Conservation (phyloP, 176 grass and related monocot species). For the Phoenix roebelenii region DNA sequence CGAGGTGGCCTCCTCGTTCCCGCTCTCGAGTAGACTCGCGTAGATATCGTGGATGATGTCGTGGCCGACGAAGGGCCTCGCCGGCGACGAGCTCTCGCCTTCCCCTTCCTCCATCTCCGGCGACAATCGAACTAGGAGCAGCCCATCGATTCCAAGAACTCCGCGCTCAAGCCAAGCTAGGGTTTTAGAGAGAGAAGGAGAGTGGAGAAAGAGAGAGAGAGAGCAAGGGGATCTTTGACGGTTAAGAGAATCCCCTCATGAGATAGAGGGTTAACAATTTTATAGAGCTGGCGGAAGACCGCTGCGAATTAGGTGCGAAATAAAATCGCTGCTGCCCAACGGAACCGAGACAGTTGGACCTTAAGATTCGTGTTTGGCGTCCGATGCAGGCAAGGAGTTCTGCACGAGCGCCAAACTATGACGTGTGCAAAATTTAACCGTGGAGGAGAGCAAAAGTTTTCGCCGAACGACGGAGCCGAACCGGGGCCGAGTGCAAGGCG, state of each 20-base stretch:
- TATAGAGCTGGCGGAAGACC: no score
- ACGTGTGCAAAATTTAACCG: no score
- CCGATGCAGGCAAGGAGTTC: no score
- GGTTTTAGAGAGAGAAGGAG: constrained; percentile 2
- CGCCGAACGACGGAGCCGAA: no score
- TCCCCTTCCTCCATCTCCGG: constrained; percentile 41
- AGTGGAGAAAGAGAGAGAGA: background rate
- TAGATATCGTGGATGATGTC: constrained; percentile 50
- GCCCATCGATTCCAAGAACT: constrained; percentile 23
- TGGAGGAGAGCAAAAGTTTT: no score
- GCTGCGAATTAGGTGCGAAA: no score
- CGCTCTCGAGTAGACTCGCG: constrained; percentile 30
- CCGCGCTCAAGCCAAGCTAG: background rate
- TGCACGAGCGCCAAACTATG: no score
- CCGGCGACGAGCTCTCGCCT: constrained; percentile 54
- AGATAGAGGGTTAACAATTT: no score
- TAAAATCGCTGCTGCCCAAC: no score
- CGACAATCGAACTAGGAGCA: constrained; percentile 14
- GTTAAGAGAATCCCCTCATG: background rate
- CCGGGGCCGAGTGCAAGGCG: no score
- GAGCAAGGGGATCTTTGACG: background rate
- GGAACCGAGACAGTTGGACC: no score
- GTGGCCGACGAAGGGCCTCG: constrained; percentile 8
- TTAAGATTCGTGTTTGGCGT: no score
- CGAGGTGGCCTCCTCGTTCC: constrained; percentile 36